These are phyloP conservation scores for Fusarium cicatricum DNA, from an alignment of 2,329 filamentous ascomycete species.

Conservation along the genomic window DNA sequence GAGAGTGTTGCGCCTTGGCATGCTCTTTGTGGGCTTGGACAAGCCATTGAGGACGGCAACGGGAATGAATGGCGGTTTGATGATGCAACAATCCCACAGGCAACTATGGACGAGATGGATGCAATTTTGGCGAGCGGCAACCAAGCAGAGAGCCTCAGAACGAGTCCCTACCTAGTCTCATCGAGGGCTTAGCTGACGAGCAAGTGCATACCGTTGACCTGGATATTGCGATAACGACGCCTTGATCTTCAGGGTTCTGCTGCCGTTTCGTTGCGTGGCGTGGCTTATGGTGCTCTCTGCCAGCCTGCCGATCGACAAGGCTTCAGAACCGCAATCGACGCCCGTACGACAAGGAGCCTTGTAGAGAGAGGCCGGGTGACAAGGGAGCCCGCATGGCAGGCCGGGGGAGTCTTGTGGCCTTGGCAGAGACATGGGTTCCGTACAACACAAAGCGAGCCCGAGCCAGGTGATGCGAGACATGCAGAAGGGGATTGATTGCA, in stretches of 20 bases:
- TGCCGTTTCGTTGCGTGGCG: slow-evolving; percentile 21
- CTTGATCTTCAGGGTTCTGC: slow-evolving; percentile 23
- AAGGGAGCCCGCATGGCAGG: slow-evolving; percentile 31
- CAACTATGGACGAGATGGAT: slow-evolving; percentile 17
- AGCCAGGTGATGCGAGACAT: slow-evolving; percentile 40
- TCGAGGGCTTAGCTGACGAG: slow-evolving; percentile 8
- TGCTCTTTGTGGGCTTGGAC: slow-evolving; percentile 6
- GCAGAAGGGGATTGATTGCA: slow-evolving; percentile 17
- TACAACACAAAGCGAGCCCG: slow-evolving; percentile 13
- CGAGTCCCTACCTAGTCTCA: slow-evolving; percentile 1
- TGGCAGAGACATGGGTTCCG: slow-evolving; percentile 35
- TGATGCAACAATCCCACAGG: not conserved
- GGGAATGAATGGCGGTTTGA: slow-evolving; percentile 2
- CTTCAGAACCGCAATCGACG: slow-evolving; percentile 11
- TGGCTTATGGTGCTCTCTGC: slow-evolving; percentile 6
- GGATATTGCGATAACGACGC: slow-evolving; percentile 14
- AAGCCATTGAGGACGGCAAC: not conserved
- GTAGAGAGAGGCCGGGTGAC: slow-evolving; percentile 7
- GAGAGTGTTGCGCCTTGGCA: slow-evolving; percentile 7
- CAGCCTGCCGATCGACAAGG: slow-evolving; percentile 25
- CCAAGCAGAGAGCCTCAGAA: slow-evolving; percentile 5
- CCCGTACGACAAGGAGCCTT: slow-evolving; percentile 21
- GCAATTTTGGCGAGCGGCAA: slow-evolving; percentile 14
- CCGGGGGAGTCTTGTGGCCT: slow-evolving; percentile 26
- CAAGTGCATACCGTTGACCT: slow-evolving; percentile 2